These are phyloP conservation scores for Rhododendron vialii DNA, from an alignment of 148 eudicot species.

Conservation along the genomic window DNA sequence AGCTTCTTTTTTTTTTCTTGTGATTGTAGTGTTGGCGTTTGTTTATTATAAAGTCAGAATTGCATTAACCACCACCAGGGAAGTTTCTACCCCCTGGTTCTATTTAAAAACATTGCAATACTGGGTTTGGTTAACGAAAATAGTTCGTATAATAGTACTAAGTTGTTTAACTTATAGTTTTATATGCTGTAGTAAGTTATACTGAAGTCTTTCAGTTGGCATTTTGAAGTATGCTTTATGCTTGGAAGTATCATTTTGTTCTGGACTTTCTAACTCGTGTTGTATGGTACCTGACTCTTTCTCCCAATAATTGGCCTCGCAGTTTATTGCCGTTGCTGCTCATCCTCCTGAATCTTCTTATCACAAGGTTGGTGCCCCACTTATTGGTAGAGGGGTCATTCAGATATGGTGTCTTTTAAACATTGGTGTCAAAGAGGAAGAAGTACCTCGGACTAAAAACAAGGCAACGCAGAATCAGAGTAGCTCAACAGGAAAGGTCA, in stretches of 20 bases:
- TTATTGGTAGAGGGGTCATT: slow-evolving; percentile 79
- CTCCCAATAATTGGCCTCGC: slow-evolving; percentile 14
- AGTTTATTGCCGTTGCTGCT: slow-evolving; percentile 93
- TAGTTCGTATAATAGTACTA: neutral
- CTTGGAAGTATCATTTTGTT: neutral
- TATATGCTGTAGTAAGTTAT: neutral
- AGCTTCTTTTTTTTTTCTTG: neutral
- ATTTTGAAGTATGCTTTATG: neutral
- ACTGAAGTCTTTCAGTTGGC: neutral
- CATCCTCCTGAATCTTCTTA: slow-evolving; percentile 95
- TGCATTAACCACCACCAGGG: neutral
- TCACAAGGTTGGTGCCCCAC: slow-evolving; percentile 79
- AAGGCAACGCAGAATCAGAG: slow-evolving; percentile 24
- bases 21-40: neutral
- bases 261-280: neutral
- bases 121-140: too few relatives aligned
- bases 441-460: slow-evolving; percentile 19
- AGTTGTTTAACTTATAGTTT: neutral
- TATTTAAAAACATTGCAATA: neutral
- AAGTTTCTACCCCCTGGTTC: neutral
- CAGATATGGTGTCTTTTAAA: slow-evolving; percentile 82
- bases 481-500: slow-evolving; percentile 17
- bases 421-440: slow-evolving; percentile 22
- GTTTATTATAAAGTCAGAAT: neutral
- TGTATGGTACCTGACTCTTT: neutral